Evolutionary conservation across 2,329 filamentous ascomycete genomes (phyloP).

Genomic region (Microthyrium microscopicum): DNA sequence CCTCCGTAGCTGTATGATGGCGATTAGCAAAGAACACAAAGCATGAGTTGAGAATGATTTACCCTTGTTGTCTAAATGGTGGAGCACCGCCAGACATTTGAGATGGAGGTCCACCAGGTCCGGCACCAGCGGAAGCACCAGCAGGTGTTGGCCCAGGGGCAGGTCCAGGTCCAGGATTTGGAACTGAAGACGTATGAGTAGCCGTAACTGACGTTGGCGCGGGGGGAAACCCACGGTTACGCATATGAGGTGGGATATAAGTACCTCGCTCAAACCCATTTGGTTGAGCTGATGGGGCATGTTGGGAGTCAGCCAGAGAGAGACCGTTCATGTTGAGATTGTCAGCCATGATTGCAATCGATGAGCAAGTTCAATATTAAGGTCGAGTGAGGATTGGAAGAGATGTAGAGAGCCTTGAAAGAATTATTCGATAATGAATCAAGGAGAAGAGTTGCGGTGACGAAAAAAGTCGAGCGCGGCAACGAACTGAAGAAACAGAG

Average conservation of each 20-base stretch:
- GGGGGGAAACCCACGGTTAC: constrained; percentile 36
- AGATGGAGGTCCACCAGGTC: constrained; percentile 4
- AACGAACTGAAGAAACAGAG: too few relatives aligned
- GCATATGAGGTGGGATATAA: constrained; percentile 77
- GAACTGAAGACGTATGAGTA: too few relatives aligned
- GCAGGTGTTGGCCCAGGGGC: background rate
- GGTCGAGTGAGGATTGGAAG: background rate
- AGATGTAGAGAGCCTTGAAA: too few relatives aligned
- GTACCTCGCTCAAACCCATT: constrained; percentile 43
- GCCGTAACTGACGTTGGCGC: constrained; percentile 12
- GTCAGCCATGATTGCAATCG: constrained; percentile 49
- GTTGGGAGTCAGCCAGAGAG: constrained; percentile 50
- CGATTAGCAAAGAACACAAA: background rate
- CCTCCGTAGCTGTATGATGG: constrained; percentile 1
- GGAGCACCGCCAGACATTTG: constrained; percentile 1
- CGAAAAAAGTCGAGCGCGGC: too few relatives aligned
- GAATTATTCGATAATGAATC: too few relatives aligned
- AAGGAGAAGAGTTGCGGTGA: too few relatives aligned
- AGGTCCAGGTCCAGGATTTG: background rate
- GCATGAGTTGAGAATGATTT: constrained; percentile 12
- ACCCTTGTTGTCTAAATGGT: background rate
- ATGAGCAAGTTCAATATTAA: background rate
- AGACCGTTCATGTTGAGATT: constrained; percentile 71
- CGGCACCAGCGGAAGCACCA: background rate
- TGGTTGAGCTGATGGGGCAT: constrained; percentile 33